Evolutionary conservation across 176 grass and related monocot species (phyloP).

Genomic region (Avena eriantha): DNA sequence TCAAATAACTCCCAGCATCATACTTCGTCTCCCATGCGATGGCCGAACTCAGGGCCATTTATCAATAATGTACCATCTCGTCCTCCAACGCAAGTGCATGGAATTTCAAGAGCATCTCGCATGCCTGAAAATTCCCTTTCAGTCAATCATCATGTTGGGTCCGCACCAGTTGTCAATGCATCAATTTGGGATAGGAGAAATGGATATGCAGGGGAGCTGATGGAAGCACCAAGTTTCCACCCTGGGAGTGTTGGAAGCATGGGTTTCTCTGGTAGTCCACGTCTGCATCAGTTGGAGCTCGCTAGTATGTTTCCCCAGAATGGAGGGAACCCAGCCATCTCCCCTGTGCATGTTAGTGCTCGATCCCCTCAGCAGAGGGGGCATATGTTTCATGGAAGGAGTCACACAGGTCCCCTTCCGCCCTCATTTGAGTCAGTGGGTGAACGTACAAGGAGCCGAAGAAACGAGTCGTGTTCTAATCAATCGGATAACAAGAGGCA

Average conservation of each 20-base stretch:
- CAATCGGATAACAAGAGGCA: constrained; percentile 89
- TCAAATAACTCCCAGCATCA: constrained; percentile 55
- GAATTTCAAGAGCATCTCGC: constrained; percentile 60
- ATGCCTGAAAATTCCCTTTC: constrained; percentile 52
- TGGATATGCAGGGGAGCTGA: constrained; percentile 51
- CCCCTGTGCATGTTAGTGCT: constrained; percentile 61
- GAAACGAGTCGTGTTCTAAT: constrained; percentile 72
- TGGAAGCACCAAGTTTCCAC: constrained; percentile 63
- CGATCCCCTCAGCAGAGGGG: constrained; percentile 77
- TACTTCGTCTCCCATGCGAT: constrained; percentile 52
- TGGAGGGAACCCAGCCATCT: constrained; percentile 55
- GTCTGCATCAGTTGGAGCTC: constrained; percentile 67
- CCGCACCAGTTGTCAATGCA: constrained; percentile 71
- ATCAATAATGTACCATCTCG: constrained; percentile 59
- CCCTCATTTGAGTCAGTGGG: constrained; percentile 64
- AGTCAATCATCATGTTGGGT: constrained; percentile 76
- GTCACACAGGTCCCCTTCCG: constrained; percentile 55
- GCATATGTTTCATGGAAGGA: constrained; percentile 78
- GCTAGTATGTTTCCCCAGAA: constrained; percentile 49
- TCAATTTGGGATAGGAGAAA: constrained; percentile 66
- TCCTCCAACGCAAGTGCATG: constrained; percentile 43
- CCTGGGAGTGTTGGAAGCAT: constrained; percentile 62
- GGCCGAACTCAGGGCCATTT: constrained; percentile 63
- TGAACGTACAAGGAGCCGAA: constrained; percentile 69
- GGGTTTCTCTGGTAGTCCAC: constrained; percentile 64